Evolutionary conservation across 2,329 filamentous ascomycete species (phyloP).

Genomic region (Ploettnerulaceae sp.): DNA sequence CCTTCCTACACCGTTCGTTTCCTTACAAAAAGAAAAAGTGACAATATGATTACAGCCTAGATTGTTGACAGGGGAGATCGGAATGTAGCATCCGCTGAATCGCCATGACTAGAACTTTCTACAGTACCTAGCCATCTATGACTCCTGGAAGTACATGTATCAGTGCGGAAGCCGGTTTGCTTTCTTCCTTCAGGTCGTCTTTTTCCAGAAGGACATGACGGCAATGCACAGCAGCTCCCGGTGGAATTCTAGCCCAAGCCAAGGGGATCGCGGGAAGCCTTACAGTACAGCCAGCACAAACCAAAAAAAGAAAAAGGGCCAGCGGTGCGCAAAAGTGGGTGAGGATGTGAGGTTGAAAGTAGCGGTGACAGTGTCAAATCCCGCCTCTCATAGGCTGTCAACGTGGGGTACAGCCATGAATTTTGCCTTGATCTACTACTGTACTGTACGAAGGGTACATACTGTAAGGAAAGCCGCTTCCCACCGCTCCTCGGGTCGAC

Average conservation of each 20-base stretch:
- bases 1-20: too few relatives aligned
- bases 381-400: neutral
- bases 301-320: too few relatives aligned
- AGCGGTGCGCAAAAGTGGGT: neutral
- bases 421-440: neutral
- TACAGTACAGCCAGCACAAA: neutral
- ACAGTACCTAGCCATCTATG: neutral
- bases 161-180: too few relatives aligned
- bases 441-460: neutral
- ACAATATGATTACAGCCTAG: too few relatives aligned
- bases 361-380: neutral
- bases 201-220: too few relatives aligned
- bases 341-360: neutral
- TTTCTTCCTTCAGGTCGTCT: too few relatives aligned
- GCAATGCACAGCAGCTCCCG: neutral
- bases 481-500: too few relatives aligned
- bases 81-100: constrained; percentile 1
- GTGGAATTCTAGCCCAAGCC: neutral
- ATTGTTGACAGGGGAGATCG: neutral
- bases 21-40: too few relatives aligned
- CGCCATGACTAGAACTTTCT: neutral
- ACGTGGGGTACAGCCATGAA: constrained; percentile 3
- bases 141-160: neutral
- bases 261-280: neutral
- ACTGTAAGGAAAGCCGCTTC: too few relatives aligned